Base-by-base conservation (phyloP, 2,329 filamentous ascomycete genomes). In the Leptodontidium sp. region DNA sequence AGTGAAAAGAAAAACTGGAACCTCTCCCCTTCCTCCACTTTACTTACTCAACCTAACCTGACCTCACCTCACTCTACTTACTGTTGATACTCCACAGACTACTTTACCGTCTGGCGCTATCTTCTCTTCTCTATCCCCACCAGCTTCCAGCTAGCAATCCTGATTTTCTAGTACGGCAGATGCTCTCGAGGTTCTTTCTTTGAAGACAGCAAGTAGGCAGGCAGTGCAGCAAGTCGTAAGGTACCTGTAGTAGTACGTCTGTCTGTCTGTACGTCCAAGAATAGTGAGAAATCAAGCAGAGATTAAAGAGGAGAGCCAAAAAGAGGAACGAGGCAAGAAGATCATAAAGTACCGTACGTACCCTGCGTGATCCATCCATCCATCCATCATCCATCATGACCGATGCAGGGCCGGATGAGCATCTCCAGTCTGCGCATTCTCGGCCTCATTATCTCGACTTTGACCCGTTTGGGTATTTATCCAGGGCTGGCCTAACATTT, bases 371-470 rank as follows among this genome's bases (percentile, higher is more conserved):
- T 45, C 43, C 12, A 45, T 45, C 29, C 43, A 45, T 38, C 17
- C 2, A 8, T 57, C 29, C 26, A 35, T 57, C 52, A 57, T 26
- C 2, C 15, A 47, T 47, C 45, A 17, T 5, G 57, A 43, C 57
- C 57, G 57, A 61, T 15, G 57, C 35, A 61, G 57, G 57, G 32
- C 61, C 61, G 45, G 61, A 63, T 49, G 43, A 38, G 58, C 32
- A 53, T n/a, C 9, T 40, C 45, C 32, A 40, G 17, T 61, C 58
- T 61, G 58, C 53, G 26, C 64, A 57, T 52, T 61, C 64, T 66
- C 64, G 55, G 53, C 64, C 65, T 67, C 65, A 62, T 61, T 67
- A 61, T 35, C 55, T 55, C 21, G 24, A 62, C 40, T 61, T 61
- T 61, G 58, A 12, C 43, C 58, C 21, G 11, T 45, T 61, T 61